Percentiles rank a stretch among this genome's conserved stretches.
phyloP scores from a whole-genome alignment of 2,329 filamentous ascomycete genomes.

The Alternaria sp. region DNA sequence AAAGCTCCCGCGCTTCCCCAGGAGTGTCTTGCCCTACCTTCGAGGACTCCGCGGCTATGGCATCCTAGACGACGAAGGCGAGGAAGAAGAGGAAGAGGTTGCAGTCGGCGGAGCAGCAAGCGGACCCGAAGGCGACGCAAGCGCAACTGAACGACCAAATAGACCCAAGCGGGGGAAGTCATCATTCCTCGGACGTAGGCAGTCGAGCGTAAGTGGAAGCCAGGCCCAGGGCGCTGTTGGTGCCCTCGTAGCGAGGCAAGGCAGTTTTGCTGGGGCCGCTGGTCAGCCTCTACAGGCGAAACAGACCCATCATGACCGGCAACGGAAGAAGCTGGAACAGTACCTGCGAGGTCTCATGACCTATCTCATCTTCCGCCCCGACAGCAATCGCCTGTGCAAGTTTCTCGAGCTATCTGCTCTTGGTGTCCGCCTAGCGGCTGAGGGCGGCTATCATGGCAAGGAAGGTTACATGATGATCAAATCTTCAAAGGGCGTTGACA shows the following conservation, averaged over 20 bases:
- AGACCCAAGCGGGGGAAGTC: constrained; percentile 63
- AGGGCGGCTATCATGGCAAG: constrained; percentile 97
- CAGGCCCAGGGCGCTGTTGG: constrained; percentile 34
- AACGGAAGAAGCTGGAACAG: constrained; percentile 84
- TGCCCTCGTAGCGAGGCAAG: constrained; percentile 39
- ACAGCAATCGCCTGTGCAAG: constrained; percentile 94
- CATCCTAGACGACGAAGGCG: constrained; percentile 70
- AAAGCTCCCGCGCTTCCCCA: constrained; percentile 89
- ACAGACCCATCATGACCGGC: constrained; percentile 76
- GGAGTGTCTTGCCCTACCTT: constrained; percentile 88
- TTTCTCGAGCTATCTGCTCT: constrained; percentile 95
- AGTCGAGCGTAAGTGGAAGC: constrained; percentile 61
- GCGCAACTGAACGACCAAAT: constrained; percentile 70
- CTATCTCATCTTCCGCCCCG: constrained; percentile 95
- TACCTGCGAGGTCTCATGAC: constrained; percentile 95
- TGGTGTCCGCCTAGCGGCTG: constrained; percentile 90
- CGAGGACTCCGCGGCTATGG: constrained; percentile 77
- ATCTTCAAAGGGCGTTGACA: constrained; percentile 87
- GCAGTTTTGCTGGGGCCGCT: constrained; percentile 54
- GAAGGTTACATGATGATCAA: constrained; percentile 94
- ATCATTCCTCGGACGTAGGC: constrained; percentile 67
- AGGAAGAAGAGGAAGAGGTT: constrained; percentile 75
- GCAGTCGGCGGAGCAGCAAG: constrained; percentile 61
- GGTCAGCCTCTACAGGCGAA: constrained; percentile 52
- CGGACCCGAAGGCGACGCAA: constrained; percentile 71